Percentiles rank a stretch among this genome's conserved stretches.
These are phyloP conservation scores for Rhipidocladum racemiflorum DNA, from an alignment of 176 grass and related monocot species.

Conservation along the genomic window DNA sequence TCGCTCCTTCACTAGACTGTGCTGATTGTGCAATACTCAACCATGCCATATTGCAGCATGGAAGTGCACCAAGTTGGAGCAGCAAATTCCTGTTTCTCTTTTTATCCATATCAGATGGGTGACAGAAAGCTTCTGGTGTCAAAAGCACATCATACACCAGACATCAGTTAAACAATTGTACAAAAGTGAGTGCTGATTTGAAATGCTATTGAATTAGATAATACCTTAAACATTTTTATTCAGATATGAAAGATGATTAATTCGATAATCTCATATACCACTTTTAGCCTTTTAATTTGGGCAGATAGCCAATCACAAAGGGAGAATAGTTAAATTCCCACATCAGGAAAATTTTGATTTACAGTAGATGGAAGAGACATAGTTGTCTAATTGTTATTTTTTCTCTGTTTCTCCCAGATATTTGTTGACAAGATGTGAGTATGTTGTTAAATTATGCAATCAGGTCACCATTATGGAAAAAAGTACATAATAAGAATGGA, in stretches of 20 bases:
- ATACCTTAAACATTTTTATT: not conserved
- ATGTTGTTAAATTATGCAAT: not conserved
- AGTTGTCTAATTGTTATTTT: not conserved
- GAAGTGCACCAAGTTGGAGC: conserved; percentile 33
- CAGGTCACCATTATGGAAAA: not conserved
- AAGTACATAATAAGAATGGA: too few species aligned
- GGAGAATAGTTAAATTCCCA: not conserved
- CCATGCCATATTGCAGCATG: conserved; percentile 63
- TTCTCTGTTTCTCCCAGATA: not conserved
- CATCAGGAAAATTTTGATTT: not conserved
- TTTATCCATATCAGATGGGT: not conserved
- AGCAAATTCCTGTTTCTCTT: conserved; percentile 33
- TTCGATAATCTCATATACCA: not conserved
- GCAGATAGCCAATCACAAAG: not conserved
- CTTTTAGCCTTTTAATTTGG: not conserved
- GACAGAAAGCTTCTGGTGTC: not conserved
- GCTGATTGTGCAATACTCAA: conserved; percentile 53
- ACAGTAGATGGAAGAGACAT: not conserved
- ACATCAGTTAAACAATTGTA: not conserved
- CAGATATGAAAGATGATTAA: not conserved
- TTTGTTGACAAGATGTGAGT: not conserved
- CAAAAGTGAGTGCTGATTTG: not conserved
- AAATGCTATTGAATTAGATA: not conserved
- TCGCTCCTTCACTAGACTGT: conserved; percentile 61
- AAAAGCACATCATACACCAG: not conserved